Evolutionary conservation across 352 stramenopile species (phyloP), one percentile per base, ranked within the genome.

Genomic region (Albugo laibachii): DNA sequence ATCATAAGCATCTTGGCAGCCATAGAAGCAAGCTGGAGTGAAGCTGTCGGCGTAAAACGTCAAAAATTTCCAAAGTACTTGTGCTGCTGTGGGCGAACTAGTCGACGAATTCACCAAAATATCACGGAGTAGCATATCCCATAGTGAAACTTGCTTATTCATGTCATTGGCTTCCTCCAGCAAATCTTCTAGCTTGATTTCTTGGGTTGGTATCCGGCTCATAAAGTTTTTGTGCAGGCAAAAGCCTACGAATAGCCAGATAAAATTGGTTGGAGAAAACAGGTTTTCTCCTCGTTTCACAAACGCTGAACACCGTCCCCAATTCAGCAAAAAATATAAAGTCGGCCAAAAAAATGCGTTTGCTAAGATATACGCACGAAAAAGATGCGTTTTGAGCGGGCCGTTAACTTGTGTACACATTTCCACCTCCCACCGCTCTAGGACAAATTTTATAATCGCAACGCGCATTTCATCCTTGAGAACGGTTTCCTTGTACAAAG

Each of bases 281-380:
- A 85, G 61, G 38, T 76, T 61, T 10, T 63, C 43, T 1, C 75
- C 72, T 13, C 75, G 70, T 13, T 67, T 62, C 56, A 87, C 73
- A 31, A 87, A 21, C 1, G 68, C 72, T 0, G 70, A 60, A 8
- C 66, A 80, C 47, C 83, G 84, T 14, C 68, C 71, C 75, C 75
- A 87, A 10, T 69, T 62, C 38, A 87, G 49, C n/a, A 87, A 48
- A 40, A 85, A 78, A 49, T 66, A 80, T 20, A 81, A 39, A n/a
- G 63, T 65, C 0, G 72, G 69, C 72, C 75, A 87, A 41, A 83
- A 83, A 53, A 85, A 87, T 14, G 58, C 45, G 37, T 87, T 78
- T 27, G 39, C 62, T 13, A 51, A 48, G 62, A 82, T 80, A 49
- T 87, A 87, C 3, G 59, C 65, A 16, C 72, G 68, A 43, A 87